Evolutionary conservation across 345 rosid species (phyloP), one percentile per base, ranked within the genome.

Genomic region (Camelina laxa): DNA sequence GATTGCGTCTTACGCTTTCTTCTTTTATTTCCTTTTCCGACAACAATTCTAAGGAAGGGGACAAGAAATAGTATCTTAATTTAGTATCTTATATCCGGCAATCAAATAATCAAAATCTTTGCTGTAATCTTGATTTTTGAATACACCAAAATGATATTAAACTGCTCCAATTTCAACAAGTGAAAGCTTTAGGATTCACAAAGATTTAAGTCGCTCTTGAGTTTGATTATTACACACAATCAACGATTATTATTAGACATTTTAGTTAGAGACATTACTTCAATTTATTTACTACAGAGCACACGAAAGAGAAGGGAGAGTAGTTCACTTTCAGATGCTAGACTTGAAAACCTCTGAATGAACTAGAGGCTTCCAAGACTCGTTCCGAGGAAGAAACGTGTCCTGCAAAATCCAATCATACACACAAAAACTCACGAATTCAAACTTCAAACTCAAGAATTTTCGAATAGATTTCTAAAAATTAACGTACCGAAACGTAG

Each of bases 361-460:
- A 75, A 85, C 70, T 4, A 88, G 76, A 70, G 84, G 67, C 65
- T 82, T 85, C 97, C 90, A 85, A 1, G 85, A 60, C 0, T 88
- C 85, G 71, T 89, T 89, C 60, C 83, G 80, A 0, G 84, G 87
- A 65, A 93, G 89, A 84, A 87, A 90, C 9, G 97, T 91, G 27
- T 87, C 97, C 96, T 91, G 87, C 72, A 69, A 33, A 58, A 39
- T 6, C 10, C n/a, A 14, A 4, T 27, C 50, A 44, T 5, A 6
- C 31, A 31, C 13, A 54, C 4, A 6, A 15, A 16, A 6, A 8
- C 16, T 44, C 20, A 17, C 1, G 35, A 38, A 61, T 35, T 60
- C 72, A 50, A 50, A 39, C 31, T 16, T 48, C 50, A 60, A 45
- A 22, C 54, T 45, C n/a, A 2, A 19, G 0, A 35, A 71, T 27